Base-by-base conservation (phyloP, 768 basidiomycete genomes). In the Psilocybe subaeruginosa region DNA sequence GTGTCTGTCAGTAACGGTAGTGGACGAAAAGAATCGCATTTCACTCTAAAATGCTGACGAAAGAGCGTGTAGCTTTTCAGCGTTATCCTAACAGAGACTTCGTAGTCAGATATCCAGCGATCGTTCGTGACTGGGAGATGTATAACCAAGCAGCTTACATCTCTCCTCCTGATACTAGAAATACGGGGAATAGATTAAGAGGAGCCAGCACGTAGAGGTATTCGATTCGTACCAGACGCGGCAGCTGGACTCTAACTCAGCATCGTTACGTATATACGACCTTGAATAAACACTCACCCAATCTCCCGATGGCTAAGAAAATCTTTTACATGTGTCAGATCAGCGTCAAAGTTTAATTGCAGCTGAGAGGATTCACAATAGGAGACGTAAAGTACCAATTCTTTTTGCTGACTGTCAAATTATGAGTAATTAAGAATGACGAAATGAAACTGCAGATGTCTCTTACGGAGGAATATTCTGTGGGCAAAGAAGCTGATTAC, bases 381-480 rank as follows among this genome's bases (percentile, higher is more conserved):
- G 59, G 59, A 8, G 45, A 23, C 23, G 46, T 48, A 4, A 60
- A 52, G 29, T 37, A 56, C 11, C 33, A 41, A 39, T 55, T 62
- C 4, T 43, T 51, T 16, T 55, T 37, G 33, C 64, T 65, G 23
- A 65, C 64, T 64, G 45, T 19, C 19, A 17, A 29, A 3, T 43
- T 54, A 19, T 43, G 7, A 43, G 30, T 47, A 7, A 19, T 7
- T 27, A n/a, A 45, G 8, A 16, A 8, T 30, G 19, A 5, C 19
- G 31, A 11, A 33, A 7, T 12, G 14, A 14, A 6, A 29, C 11
- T 9, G 23, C 30, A 17, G 31, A 19, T n/a, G 4, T n/a, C 19
- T 69, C 77, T 46, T 57, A 78, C 78, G 66, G 59, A 67, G 64
- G 56, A 72, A 76, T 33, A 80, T 76, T 41, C 78, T 65, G 50